phyloP scores from a whole-genome alignment of 306 rosid species.

The Chamaecrista fasciculata region DNA sequence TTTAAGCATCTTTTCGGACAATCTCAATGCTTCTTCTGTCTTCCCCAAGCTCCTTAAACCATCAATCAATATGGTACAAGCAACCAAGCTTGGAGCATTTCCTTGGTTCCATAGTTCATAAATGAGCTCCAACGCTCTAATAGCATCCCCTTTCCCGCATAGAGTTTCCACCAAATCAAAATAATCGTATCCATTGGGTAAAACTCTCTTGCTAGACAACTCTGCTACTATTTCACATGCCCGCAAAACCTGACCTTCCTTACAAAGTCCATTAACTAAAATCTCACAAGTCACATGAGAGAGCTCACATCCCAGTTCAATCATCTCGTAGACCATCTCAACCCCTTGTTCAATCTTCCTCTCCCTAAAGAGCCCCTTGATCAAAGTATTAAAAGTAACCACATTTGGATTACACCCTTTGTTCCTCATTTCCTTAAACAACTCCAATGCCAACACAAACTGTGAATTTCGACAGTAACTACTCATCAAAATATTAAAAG shows the following conservation, averaged over 20 bases:
- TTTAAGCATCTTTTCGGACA: conserved; percentile 64
- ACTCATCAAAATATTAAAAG: conserved; percentile 82
- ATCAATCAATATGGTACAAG: conserved; percentile 64
- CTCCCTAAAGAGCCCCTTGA: conserved; percentile 75
- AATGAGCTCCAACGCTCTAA: conserved; percentile 49
- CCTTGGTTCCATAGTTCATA: conserved; percentile 68
- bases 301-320: conserved; percentile 53
- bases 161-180: conserved; percentile 53
- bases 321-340: conserved; percentile 82
- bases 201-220: conserved; percentile 49
- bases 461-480: conserved; percentile 61
- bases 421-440: conserved; percentile 72
- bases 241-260: conserved; percentile 42
- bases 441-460: conserved; percentile 58
- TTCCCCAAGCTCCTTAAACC: conserved; percentile 58
- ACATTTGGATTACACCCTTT: conserved; percentile 80
- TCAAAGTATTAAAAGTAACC: conserved; percentile 86
- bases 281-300: conserved; percentile 78
- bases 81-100: conserved; percentile 60
- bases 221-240: conserved; percentile 57
- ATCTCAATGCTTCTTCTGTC: conserved; percentile 41
- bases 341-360: conserved; percentile 61
- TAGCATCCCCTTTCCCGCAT: conserved; percentile 46
- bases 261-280: conserved; percentile 68
- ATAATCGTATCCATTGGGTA: conserved; percentile 71